These are phyloP conservation scores for Vickermania ingenoplastis DNA, from an alignment of 208 protist genomes.

Conservation along the genomic window DNA sequence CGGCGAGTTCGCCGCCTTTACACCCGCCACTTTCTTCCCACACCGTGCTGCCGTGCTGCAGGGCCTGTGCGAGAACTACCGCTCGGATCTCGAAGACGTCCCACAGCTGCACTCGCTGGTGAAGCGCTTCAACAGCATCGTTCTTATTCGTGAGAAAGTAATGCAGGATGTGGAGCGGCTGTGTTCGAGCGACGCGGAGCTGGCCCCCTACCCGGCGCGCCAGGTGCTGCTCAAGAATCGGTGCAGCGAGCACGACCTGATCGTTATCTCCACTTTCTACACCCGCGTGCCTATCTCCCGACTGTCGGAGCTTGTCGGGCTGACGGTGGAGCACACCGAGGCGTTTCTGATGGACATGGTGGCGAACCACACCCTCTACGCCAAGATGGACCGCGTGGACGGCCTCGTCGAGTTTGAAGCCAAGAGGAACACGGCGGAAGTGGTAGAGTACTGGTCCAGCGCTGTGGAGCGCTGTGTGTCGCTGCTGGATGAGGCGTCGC, in stretches of 20 bases:
- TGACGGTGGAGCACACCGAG: conserved; percentile 85
- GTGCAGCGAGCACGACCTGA: conserved; percentile 94
- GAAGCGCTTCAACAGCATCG: conserved; percentile 76
- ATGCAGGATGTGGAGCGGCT: conserved; percentile 37
- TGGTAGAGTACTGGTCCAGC: conserved; percentile 84
- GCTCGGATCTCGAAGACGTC: conserved; percentile 62
- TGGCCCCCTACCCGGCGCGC: conserved; percentile 41
- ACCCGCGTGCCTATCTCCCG: conserved; percentile 83
- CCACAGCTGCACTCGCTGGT: conserved; percentile 63
- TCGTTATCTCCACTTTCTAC: conserved; percentile 93
- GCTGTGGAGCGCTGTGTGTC: conserved; percentile 80
- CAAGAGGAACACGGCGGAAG: conserved; percentile 80
- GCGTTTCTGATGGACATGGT: conserved; percentile 90
- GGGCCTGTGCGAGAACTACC: conserved; percentile 35
- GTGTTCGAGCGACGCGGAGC: conserved; percentile 59
- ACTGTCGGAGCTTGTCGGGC: conserved; percentile 85
- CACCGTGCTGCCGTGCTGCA: conserved; percentile 41
- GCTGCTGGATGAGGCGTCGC: conserved; percentile 88
- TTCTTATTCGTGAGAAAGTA: conserved; percentile 72
- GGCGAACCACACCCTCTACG: conserved; percentile 80
- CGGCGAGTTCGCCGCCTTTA: conserved; percentile 71
- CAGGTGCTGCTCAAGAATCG: conserved; percentile 79
- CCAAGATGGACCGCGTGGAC: conserved; percentile 91
- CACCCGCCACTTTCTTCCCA: conserved; percentile 44
- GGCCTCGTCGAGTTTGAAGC: conserved; percentile 87